Conservation (phyloP, 495 filamentous ascomycete genomes). For the Hypomontagnella monticulosa region DNA sequence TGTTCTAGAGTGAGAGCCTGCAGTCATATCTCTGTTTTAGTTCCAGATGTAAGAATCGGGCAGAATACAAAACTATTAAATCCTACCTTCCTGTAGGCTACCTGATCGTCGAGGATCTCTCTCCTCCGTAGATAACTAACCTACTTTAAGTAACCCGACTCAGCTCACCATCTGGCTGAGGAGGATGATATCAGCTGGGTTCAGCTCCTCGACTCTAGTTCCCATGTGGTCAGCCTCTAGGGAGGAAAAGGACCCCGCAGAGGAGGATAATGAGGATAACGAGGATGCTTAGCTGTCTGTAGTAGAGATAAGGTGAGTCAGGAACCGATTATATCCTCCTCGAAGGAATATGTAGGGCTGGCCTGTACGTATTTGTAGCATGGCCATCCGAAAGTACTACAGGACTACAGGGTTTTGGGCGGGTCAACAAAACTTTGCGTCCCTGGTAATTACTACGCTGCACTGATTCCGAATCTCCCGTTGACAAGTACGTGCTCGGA, state of each 20-base stretch:
- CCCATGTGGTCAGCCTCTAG: background rate
- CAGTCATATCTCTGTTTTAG: constrained; percentile 18
- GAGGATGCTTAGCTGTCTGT: constrained; percentile 17
- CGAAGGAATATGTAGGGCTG: constrained; percentile 27
- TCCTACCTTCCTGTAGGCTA: constrained; percentile 36
- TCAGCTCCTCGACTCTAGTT: background rate
- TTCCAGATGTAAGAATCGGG: constrained; percentile 14
- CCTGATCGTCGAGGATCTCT: constrained; percentile 10
- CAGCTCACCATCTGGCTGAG: constrained; percentile 5
- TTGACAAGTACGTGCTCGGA: constrained; percentile 2
- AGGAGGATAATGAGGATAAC: no score
- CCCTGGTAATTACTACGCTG: constrained; percentile 27
- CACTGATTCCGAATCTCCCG: constrained; percentile 29
- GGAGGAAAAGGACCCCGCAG: no score
- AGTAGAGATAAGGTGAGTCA: constrained; percentile 27
- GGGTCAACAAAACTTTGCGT: constrained; percentile 19
- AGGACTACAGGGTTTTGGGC: constrained; percentile 4
- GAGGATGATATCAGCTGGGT: background rate
- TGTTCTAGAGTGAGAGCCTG: constrained; percentile 5
- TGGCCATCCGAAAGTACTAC: constrained; percentile 22
- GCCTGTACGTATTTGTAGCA: constrained; percentile 31
- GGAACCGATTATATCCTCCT: constrained; percentile 3
- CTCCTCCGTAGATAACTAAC: constrained; percentile 6
- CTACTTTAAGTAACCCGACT: background rate
- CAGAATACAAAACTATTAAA: constrained; percentile 5